phyloP scores from a whole-genome alignment of 495 filamentous ascomycete species.

The Astrocystis sublimbata region DNA sequence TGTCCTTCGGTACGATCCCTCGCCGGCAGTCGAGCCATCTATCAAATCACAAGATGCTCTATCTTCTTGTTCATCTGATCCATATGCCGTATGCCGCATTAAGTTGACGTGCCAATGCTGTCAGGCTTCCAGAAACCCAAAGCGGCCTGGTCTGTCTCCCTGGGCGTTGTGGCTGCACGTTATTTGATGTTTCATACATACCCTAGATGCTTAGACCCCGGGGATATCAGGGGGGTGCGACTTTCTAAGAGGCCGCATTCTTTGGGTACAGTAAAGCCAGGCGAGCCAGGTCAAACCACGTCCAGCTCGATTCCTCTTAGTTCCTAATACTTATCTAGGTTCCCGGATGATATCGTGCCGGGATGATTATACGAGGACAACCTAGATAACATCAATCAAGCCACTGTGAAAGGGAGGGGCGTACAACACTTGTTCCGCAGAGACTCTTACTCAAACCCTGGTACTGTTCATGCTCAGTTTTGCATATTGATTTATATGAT shows the following conservation, averaged over 20 bases:
- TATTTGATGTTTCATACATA: too few relatives aligned
- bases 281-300: not conserved
- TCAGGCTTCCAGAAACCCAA: not conserved
- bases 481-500: too few relatives aligned
- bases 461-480: too few relatives aligned
- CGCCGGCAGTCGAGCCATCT: not conserved
- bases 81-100: not conserved
- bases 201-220: too few relatives aligned
- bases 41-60: not conserved
- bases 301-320: not conserved
- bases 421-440: too few relatives aligned
- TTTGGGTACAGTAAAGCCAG: not conserved
- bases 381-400: too few relatives aligned
- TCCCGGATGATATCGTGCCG: not conserved
- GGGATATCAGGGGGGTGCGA: not conserved
- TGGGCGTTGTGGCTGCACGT: not conserved
- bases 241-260: not conserved
- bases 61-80: slow-evolving; percentile 1
- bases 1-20: not conserved
- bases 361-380: not conserved
- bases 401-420: too few relatives aligned
- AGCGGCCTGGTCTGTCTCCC: not conserved
- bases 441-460: too few relatives aligned
- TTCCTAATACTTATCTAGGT: not conserved
- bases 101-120: not conserved